phyloP scores from a whole-genome alignment of 2,329 filamentous ascomycete species.

The Pseudopyricularia cyperi region DNA sequence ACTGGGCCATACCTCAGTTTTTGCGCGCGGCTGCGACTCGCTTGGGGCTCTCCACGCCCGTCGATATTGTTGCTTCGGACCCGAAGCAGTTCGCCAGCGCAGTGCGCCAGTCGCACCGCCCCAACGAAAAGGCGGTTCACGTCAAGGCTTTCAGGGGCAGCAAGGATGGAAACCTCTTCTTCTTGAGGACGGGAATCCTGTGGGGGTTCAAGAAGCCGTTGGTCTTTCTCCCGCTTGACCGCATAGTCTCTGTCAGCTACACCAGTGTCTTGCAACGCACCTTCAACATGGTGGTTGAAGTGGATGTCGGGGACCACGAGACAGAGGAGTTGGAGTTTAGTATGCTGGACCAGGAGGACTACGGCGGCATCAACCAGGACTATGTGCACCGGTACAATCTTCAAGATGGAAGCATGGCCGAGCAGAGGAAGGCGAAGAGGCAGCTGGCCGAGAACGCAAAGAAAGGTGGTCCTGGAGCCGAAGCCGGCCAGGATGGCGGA shows the following conservation, averaged over 20 bases:
- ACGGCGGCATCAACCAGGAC: constrained; percentile 45
- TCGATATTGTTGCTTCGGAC: constrained; percentile 38
- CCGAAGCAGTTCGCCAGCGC: constrained; percentile 43
- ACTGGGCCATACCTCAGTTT: constrained; percentile 44
- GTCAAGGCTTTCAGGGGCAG: constrained; percentile 53
- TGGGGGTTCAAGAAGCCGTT: constrained; percentile 62
- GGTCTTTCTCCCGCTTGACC: constrained; percentile 47
- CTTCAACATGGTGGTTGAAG: constrained; percentile 54
- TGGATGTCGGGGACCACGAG: constrained; percentile 34
- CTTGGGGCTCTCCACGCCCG: constrained; percentile 17
- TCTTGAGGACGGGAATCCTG: constrained; percentile 51
- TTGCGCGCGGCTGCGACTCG: constrained; percentile 20
- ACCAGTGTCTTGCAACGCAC: constrained; percentile 55
- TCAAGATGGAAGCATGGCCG: constrained; percentile 56
- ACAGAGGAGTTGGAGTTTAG: constrained; percentile 53
- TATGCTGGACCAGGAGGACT: constrained; percentile 60
- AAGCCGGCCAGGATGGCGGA: constrained; percentile 22
- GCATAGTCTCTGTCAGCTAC: constrained; percentile 51
- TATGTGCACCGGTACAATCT: constrained; percentile 49
- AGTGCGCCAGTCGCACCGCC: constrained; percentile 42
- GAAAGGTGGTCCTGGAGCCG: constrained; percentile 22
- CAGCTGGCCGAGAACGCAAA: constrained; percentile 47
- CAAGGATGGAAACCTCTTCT: constrained; percentile 57
- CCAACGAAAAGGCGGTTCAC: constrained; percentile 50
- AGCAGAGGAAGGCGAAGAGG: constrained; percentile 51